Base-by-base conservation (phyloP, 1,139 yeast species). In the Tardiomyces digboiensis region DNA sequence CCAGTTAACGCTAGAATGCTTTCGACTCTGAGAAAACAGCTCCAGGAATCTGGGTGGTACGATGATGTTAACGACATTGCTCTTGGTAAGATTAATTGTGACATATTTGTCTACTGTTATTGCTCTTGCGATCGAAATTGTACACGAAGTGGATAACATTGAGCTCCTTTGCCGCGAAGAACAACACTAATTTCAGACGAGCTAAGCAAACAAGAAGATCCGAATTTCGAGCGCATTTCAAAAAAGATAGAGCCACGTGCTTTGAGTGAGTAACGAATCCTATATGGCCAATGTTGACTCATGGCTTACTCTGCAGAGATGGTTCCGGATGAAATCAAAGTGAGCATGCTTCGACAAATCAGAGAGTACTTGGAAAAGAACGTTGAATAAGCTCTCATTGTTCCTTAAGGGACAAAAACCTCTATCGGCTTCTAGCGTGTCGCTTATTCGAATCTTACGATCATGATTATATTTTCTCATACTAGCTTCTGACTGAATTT, bases 11-110 rank as follows among this genome's bases (percentile, higher is more conserved):
- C 16, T 26, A 26, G 33, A 8, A 26, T 26, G 33, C 33, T 26
- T 16, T 13, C 33, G 33, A 26, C 33, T 44, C 66, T 88, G 47
- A 78, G 80, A 53, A 71, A 80, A 45, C 77, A 76, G 56, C 72
- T 89, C 21, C 72, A 78, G 47, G 84, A 84, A 57, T 72, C 81
- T 2, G 97, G 97, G 7, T 89, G 97, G 97, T 79, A 78, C 53
- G 95, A 86, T 54, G 75, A 81, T 48, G 79, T 88, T 26, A 71
- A 77, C 44, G 75, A 71, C 43, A 54, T 82, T 44, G 82, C 93
- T 3, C 65, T 57, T 33, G 68, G 33, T 26, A 26, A 5, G 26
- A 8, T 22, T 12, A 22, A 22, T n/a, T n/a, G n/a, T n/a, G n/a
- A n/a, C n/a, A n/a, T n/a, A n/a, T n/a, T n/a, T n/a, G n/a, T n/a